Evolutionary conservation across 2,329 filamentous ascomycete genomes (phyloP), one percentile per base, ranked within the genome.

Genomic region (Aspergillus brasiliensis): DNA sequence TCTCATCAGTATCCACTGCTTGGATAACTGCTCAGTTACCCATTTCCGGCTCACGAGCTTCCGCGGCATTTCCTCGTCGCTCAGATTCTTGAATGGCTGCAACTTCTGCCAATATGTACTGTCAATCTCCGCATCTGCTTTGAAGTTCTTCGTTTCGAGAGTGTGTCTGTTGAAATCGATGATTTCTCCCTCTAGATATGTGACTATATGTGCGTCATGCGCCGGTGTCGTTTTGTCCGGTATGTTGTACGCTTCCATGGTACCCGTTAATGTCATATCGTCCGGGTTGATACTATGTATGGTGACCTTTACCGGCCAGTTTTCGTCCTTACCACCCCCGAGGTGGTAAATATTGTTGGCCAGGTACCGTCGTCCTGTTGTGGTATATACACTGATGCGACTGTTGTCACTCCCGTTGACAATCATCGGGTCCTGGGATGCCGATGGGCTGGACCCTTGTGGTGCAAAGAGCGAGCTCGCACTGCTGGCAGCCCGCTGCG

Each of bases 181-280:
- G 61, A 90, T 88, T 69, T 90, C 87, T 57, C 87, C 87, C 77
- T 89, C 87, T 47, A 89, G 80, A 68, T 86, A 89, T 2, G 86
- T 89, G 15, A 85, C 84, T 58, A 89, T 89, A 60, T 81, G 80
- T 15, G 78, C 77, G 53, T 75, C 74, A 52, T 75, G 73, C 3
- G 72, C 75, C 17, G 73, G 70, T 0, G 75, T 74, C 8, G 80
- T 78, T 57, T 81, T 81, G 61, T 83, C 78, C 2, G 86, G 86
- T 11, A 88, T 86, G 65, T 89, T 87, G 75, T 87, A 88, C 4
- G 87, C 87, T 73, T 88, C 86, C 87, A 90, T 90, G 7, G 86
- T 89, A 3, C 87, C 87, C 21, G 85, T 84, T 17, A 90, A 73
- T 0, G 84, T 85, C 85, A 89, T 87, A 17, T 77, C 79, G 4